These are phyloP conservation scores for Tylopilus sp. DNA, from an alignment of 1,284 basidiomycete genomes.

Conservation along the genomic window DNA sequence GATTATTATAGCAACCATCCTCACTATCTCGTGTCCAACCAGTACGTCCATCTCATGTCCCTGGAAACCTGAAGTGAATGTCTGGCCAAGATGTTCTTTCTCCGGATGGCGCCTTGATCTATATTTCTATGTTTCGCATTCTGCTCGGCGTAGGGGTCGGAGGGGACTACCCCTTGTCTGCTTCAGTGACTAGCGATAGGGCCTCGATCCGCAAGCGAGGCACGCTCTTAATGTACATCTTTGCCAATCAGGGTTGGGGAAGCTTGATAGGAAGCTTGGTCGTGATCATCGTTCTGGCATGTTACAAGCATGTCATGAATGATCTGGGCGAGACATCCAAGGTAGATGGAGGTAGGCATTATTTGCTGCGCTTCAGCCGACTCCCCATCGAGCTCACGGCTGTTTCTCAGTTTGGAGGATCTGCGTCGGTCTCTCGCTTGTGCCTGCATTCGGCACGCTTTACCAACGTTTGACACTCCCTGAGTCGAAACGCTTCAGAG, in stretches of 20 bases:
- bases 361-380: background rate
- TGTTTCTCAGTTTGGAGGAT: constrained; percentile 47
- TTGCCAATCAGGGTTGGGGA: constrained; percentile 76
- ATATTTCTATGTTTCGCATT: constrained; percentile 63
- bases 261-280: constrained; percentile 63
- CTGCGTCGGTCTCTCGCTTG: constrained; percentile 47
- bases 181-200: constrained; percentile 67
- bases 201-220: constrained; percentile 68
- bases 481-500: constrained; percentile 59
- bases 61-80: background rate
- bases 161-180: constrained; percentile 81
- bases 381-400: constrained; percentile 26
- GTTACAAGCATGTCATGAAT: constrained; percentile 66
- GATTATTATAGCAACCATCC: constrained; percentile 69
- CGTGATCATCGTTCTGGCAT: constrained; percentile 65
- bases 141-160: constrained; percentile 75
- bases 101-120: constrained; percentile 51
- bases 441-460: constrained; percentile 57
- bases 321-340: constrained; percentile 52
- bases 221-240: constrained; percentile 71
- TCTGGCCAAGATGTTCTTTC: constrained; percentile 35
- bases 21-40: constrained; percentile 50
- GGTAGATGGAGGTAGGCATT: constrained; percentile 57
- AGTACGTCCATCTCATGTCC: constrained; percentile 26
- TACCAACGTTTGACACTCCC: constrained; percentile 76